Base-by-base conservation (phyloP, 169 alveolate species). In the Babesia bigemina region DNA sequence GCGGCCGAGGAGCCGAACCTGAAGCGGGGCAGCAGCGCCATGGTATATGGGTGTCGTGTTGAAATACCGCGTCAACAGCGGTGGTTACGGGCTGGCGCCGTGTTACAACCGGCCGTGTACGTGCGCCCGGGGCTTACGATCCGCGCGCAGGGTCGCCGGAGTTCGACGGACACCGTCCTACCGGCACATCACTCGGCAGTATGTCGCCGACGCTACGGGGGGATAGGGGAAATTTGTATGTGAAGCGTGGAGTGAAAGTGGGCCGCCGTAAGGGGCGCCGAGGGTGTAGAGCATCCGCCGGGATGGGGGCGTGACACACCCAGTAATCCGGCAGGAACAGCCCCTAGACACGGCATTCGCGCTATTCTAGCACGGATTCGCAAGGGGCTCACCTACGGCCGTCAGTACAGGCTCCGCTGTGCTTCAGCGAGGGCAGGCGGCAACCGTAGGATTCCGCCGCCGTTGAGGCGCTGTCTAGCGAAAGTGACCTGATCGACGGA, bases 291-390 rank as follows among this genome's bases (percentile, higher is more conserved):
- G 12, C 10, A 59, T 22, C 7, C 24, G n/a, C 36, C 10, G 9
- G 67, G 76, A 67, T 67, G 76, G 76, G 76, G 76, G 56, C 17
- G 65, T 24, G 66, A 29, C 76, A 53, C 22, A 33, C 48, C 26
- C 21, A 13, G 73, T 42, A 61, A 61, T 61, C 24, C 53, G 24
- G 42, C 36, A 16, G 36, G 52, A 19, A 36, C 13, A 36, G 28
- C 39, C 39, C 14, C 50, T 10, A 10, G n/a, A 16, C n/a, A 10
- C n/a, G 50, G 50, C 50, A 16, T 10, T 13, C n/a, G n/a, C 50
- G 50, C n/a, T 10, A 10, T 11, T 45, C 0, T 1, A 16, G n/a
- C 50, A 16, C 19, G 14, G 1, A 45, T 45, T 4, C 19, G 4
- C n/a, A 45, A 10, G 50, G 1, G 19, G 19, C 17, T 4, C n/a